Base-by-base conservation (phyloP, 1,284 basidiomycete species). In the Ganoderma multipileum region DNA sequence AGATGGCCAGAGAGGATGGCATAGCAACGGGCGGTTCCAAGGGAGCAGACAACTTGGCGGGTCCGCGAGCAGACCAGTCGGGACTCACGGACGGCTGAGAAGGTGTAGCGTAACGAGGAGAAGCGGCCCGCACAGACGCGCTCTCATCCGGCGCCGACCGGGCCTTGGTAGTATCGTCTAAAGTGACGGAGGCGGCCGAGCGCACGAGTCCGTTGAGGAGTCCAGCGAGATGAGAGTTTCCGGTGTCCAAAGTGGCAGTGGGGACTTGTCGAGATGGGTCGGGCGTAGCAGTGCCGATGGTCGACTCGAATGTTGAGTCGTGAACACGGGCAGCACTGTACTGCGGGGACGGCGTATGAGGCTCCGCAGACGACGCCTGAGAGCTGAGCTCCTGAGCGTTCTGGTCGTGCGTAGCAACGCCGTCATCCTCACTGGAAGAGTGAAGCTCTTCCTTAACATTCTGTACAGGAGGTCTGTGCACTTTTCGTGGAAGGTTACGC, bases 141-240 rank as follows among this genome's bases (percentile, higher is more conserved):
- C 54, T 55, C 50, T 67, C 64, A 12, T 44, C 54, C 26, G 68
- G 20, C n/a, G 54, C 9, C 2, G 55, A 20, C 30, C 39, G 28
- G 50, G 55, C 41, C 63, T 72, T 69, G 33, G 61, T 55, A 39
- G 61, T 30, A 41, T 63, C 70, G 30, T 68, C 69, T 4, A 66
- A 28, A 2, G 58, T 47, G 12, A 61, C 54, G 39, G 69, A 68
- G 9, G 76, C 67, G 6, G 78, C 73, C n/a, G 83, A 82, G 12
- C 89, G 78, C 16, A 88, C 85, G 61, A 93, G 83, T 7, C 86
- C 87, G 62, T 83, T 87, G 61, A 93, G 80, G 14, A 93, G 82
- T 28, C 88, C 85, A 28, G 91, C 90, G 75, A 94, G 86, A 73
- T 93, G 90, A 47, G 91, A 89, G 77, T 93, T 90, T 67, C 90